These are phyloP conservation scores for Athelia sp. DNA, from an alignment of 1,284 basidiomycete genomes.

Conservation along the genomic window DNA sequence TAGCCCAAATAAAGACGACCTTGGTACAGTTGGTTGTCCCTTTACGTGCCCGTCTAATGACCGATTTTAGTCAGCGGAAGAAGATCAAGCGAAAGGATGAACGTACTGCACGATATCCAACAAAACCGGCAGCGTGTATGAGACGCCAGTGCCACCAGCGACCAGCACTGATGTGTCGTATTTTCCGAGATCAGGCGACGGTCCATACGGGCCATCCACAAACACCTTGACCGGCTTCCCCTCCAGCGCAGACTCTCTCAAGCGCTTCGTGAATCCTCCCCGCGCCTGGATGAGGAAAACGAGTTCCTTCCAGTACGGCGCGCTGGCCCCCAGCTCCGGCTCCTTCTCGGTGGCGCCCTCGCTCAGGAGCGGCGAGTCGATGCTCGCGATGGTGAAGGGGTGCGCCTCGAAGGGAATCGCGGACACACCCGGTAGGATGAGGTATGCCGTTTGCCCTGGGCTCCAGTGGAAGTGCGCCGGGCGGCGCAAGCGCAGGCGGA, in stretches of 20 bases:
- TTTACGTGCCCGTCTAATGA: constrained; percentile 15
- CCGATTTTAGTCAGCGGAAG: background rate
- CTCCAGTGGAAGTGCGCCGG: constrained; percentile 43
- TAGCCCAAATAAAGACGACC: constrained; percentile 41
- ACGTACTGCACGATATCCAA: constrained; percentile 36
- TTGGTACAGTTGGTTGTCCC: constrained; percentile 22
- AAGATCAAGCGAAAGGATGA: background rate
- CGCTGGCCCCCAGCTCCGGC: too few relatives aligned
- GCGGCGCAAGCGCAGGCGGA: constrained; percentile 45
- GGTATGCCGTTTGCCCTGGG: constrained; percentile 54
- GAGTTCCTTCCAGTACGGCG: constrained; percentile 12
- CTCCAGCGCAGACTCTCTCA: constrained; percentile 28
- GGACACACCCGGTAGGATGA: constrained; percentile 42
- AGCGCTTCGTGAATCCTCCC: constrained; percentile 42
- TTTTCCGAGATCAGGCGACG: constrained; percentile 35
- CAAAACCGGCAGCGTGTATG: constrained; percentile 44
- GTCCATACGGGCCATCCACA: constrained; percentile 52
- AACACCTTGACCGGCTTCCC: constrained; percentile 26
- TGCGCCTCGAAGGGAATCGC: constrained; percentile 43
- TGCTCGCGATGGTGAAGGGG: constrained; percentile 51
- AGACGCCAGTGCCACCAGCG: constrained; percentile 49
- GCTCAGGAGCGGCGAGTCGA: constrained; percentile 20
- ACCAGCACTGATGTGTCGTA: constrained; percentile 43
- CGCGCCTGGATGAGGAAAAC: constrained; percentile 44
- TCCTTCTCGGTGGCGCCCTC: constrained; percentile 3